phyloP scores from a whole-genome alignment of 2,329 filamentous ascomycete genomes.

The Aspergillus proliferans region DNA sequence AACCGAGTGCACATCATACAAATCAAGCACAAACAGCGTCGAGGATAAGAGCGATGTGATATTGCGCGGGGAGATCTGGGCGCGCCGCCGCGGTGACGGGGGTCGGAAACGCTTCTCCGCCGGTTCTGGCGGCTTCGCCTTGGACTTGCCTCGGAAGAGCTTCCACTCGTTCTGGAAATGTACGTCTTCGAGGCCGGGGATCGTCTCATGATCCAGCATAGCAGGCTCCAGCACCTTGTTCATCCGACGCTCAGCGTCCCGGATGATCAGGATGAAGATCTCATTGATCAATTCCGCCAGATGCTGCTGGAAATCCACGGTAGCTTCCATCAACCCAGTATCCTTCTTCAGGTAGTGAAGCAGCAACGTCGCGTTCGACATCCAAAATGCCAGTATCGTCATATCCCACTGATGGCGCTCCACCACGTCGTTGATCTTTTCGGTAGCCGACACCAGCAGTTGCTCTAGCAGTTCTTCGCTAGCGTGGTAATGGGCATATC shows the following conservation, averaged over 20 bases:
- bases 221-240: slow-evolving; percentile 90
- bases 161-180: slow-evolving; percentile 99
- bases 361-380: slow-evolving; percentile 92
- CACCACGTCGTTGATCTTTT: slow-evolving; percentile 96
- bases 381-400: slow-evolving; percentile 98
- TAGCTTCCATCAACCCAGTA: slow-evolving; percentile 69
- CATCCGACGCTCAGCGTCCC: slow-evolving; percentile 89
- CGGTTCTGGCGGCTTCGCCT: slow-evolving; percentile 77
- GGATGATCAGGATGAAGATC: slow-evolving; percentile 95
- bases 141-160: slow-evolving; percentile 83
- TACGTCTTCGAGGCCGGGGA: slow-evolving; percentile 93
- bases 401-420: slow-evolving; percentile 97
- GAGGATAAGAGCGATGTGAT: slow-evolving; percentile 93
- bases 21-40: slow-evolving; percentile 89
- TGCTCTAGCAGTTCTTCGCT: slow-evolving; percentile 75
- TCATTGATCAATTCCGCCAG: slow-evolving; percentile 94
- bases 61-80: slow-evolving; percentile 87
- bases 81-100: slow-evolving; percentile 85
- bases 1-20: slow-evolving; percentile 98
- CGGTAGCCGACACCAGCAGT: slow-evolving; percentile 78
- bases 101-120: slow-evolving; percentile 85
- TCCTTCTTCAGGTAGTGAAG: slow-evolving; percentile 97
- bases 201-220: slow-evolving; percentile 97
- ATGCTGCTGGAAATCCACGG: slow-evolving; percentile 83
- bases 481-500: slow-evolving; percentile 95